phyloP scores from a whole-genome alignment of 202 grass and related monocot genomes.

The Digitaria exilis region DNA sequence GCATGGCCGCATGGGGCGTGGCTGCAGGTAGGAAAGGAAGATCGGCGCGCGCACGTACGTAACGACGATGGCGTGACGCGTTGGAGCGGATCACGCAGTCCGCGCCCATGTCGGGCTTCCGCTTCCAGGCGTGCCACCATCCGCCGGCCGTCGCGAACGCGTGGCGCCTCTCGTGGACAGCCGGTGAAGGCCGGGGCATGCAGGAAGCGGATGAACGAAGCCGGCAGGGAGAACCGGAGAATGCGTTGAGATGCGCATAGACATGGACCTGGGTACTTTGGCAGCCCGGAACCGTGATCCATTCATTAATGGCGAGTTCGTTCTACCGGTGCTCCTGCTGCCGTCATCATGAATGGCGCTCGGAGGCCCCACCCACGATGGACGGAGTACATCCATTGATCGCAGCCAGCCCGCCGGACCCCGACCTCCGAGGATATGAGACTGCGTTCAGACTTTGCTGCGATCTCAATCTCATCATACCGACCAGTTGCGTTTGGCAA shows the following conservation, averaged over 20 bases:
- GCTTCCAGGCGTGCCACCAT: background rate
- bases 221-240: background rate
- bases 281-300: background rate
- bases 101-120: background rate
- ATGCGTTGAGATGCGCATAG: background rate
- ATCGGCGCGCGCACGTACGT: background rate
- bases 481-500: no score
- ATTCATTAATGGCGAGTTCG: background rate
- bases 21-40: no score
- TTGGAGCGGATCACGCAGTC: background rate
- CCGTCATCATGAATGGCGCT: background rate
- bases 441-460: no score
- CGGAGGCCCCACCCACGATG: background rate
- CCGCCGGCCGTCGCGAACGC: background rate
- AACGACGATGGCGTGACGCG: background rate
- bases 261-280: background rate
- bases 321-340: background rate
- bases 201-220: no score
- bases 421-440: no score
- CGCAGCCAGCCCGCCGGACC: background rate
- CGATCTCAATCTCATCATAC: no score
- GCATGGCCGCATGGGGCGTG: background rate
- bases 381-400: background rate
- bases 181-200: background rate
- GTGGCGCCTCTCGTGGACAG: background rate